Conservation (phyloP, 345 rosid species). For the Citrus medica region DNA sequence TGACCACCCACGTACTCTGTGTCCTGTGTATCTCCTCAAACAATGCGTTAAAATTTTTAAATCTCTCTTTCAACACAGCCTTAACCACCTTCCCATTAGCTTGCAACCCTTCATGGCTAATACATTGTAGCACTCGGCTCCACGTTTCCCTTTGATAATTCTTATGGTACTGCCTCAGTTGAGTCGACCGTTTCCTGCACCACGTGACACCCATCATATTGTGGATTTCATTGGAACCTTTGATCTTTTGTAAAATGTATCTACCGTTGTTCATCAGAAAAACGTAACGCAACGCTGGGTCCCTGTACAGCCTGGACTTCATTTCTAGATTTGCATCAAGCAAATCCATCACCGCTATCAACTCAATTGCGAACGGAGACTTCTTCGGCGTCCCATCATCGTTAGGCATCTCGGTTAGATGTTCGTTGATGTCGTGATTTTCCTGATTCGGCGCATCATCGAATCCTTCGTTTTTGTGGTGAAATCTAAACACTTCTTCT, state of each 20-base stretch:
- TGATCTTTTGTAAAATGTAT: slow-evolving; percentile 72
- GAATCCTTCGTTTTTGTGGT: slow-evolving; percentile 19
- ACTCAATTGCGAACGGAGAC: slow-evolving; percentile 39
- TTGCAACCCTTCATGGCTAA: slow-evolving; percentile 65
- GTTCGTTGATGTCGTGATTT: neutral
- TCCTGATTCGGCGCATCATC: neutral
- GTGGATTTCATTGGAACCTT: slow-evolving; percentile 58
- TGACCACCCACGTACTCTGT: slow-evolving; percentile 83
- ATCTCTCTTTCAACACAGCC: slow-evolving; percentile 69
- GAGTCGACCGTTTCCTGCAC: slow-evolving; percentile 63
- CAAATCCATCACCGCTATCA: slow-evolving; percentile 61
- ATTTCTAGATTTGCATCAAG: slow-evolving; percentile 59
- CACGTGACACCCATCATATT: slow-evolving; percentile 58
- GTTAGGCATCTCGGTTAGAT: slow-evolving; percentile 1
- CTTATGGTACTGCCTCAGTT: slow-evolving; percentile 74
- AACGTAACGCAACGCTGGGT: slow-evolving; percentile 51
- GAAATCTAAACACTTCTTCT: slow-evolving; percentile 59
- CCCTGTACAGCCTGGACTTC: slow-evolving; percentile 65
- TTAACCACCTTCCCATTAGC: slow-evolving; percentile 64
- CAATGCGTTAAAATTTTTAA: slow-evolving; percentile 66
- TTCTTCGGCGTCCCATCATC: slow-evolving; percentile 23
- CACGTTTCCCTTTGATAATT: slow-evolving; percentile 85
- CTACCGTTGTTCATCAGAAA: slow-evolving; percentile 95
- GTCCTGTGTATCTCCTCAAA: slow-evolving; percentile 89
- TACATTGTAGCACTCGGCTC: slow-evolving; percentile 55